Base-by-base conservation (phyloP, 306 rosid species). In the Lagenaria siceraria region DNA sequence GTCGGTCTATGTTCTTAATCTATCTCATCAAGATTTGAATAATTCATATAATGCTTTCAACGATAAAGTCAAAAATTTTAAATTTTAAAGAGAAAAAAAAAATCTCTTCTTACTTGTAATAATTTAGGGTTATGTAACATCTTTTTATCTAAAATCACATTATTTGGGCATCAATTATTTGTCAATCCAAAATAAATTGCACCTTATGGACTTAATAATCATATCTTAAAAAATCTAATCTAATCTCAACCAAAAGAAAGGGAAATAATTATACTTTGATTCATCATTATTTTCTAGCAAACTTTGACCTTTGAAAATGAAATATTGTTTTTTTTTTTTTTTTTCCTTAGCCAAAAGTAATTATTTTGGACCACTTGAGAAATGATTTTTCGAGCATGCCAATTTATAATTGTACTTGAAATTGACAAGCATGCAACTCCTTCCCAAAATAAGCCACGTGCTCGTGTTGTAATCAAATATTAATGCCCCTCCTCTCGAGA, bases 301-400 rank as follows among this genome's bases (percentile, higher is more conserved):
- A 64, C 43, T 64, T 65, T 65, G 73, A 65, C 51, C 73, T 65
- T n/a, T n/a, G 33, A 66, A 40, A 66, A 9, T 40, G 74, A 64
- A 64, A 63, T 66, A 5, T 66, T n/a, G 38, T 9, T 36, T 36
- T 65, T 19, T 36, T 35, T 66, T n/a, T 36, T 9, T 36, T 65
- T 65, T n/a, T 35, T 35, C 5, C 55, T 15, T 64, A 64, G 5
- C 46, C 49, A 6, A 18, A 18, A 62, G 69, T 62, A 18, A 65
- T 31, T 64, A 35, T n/a, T 65, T 35, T 66, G 74, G 52, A 66
- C 74, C 74, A 66, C 18, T n/a, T 66, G 53, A 66, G 74, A 10
- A 66, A 66, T 66, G 52, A 66, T 40, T 40, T 66, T 21, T 64
- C 40, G 52, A n/a, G 53, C 52, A 22, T 36, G 53, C 15, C 51